phyloP scores from a whole-genome alignment of 768 basidiomycete genomes.

The Suillus tomentosus region DNA sequence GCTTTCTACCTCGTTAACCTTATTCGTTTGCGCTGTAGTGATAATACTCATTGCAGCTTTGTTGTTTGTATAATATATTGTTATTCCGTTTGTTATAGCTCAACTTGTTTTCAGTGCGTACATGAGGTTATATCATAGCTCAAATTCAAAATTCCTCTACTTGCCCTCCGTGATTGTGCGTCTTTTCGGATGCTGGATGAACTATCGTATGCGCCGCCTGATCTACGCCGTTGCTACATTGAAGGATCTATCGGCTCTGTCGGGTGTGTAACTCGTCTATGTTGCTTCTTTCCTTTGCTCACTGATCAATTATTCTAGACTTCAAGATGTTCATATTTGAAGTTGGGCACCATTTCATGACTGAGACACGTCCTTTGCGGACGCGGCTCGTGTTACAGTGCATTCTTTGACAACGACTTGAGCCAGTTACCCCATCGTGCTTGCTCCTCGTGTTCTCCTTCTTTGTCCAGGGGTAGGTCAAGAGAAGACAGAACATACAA shows the following conservation, averaged over 20 bases:
- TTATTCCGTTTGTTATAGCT: constrained; percentile 20
- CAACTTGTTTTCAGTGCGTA: background rate
- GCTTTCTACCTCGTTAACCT: background rate
- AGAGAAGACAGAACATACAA: constrained; percentile 18
- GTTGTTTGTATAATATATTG: constrained; percentile 32
- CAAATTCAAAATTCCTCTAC: background rate
- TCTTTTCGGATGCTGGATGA: background rate
- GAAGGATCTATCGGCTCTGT: background rate
- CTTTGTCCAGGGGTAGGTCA: constrained; percentile 9
- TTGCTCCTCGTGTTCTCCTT: constrained; percentile 9
- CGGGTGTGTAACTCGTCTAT: background rate
- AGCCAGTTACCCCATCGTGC: background rate
- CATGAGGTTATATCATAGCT: background rate
- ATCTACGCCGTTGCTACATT: background rate
- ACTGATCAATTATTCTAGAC: background rate
- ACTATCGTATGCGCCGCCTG: background rate
- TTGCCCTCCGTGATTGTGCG: background rate
- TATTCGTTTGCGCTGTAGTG: background rate
- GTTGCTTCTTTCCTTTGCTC: background rate
- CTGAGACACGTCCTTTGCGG: background rate
- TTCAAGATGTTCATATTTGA: background rate
- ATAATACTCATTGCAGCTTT: constrained; percentile 11
- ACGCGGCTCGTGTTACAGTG: background rate
- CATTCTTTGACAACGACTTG: background rate
- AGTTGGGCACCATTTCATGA: background rate